Conservation (phyloP, 2,329 filamentous ascomycete genomes). For the Trichophaea hybrida region DNA sequence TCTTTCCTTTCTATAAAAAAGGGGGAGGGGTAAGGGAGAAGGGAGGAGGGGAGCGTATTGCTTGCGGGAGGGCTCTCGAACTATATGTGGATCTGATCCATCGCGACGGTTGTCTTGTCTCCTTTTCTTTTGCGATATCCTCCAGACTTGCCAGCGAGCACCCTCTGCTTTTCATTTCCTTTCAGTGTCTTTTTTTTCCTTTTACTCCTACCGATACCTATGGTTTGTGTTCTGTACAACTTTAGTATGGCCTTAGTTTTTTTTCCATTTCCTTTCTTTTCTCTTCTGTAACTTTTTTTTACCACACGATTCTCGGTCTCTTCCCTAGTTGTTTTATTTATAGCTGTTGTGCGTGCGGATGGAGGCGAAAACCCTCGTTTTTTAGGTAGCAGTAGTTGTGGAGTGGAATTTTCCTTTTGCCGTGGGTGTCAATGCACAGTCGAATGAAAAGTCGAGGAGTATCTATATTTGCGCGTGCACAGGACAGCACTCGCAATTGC, state of each 20-base stretch:
- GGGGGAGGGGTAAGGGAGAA: not conserved
- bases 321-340: not conserved
- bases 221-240: conserved; percentile 27
- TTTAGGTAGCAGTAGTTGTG: not conserved
- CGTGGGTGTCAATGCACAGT: not conserved
- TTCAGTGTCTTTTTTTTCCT: conserved; percentile 28
- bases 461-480: not conserved
- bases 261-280: conserved; percentile 15
- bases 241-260: conserved; percentile 24
- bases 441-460: not conserved
- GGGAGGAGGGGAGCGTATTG: not conserved
- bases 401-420: not conserved
- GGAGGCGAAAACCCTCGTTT: no score
- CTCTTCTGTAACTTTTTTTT: conserved; percentile 13
- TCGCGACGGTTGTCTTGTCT: conserved; percentile 14
- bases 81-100: not conserved
- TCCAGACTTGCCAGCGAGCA: conserved; percentile 5
- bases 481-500: not conserved
- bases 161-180: not conserved
- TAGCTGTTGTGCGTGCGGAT: no score
- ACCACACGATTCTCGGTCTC: not conserved
- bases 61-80: not conserved
- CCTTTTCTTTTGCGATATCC: conserved; percentile 8
- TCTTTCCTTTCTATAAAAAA: conserved; percentile 6
- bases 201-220: conserved; percentile 29